Base-by-base conservation (phyloP, 176 grass and related monocot species). In the Thalia dealbata region DNA sequence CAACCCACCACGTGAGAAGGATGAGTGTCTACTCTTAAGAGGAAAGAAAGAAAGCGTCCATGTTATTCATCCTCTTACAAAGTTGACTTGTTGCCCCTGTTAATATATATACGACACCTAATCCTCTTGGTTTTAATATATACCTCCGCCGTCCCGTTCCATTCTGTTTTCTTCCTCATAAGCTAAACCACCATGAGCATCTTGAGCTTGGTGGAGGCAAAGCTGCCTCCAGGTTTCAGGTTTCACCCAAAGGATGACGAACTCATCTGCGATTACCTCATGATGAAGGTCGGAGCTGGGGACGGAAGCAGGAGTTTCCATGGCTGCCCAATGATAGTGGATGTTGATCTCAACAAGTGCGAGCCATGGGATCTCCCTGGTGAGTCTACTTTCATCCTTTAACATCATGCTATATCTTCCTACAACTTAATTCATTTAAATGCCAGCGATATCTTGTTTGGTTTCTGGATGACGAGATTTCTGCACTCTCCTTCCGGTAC, bases 191-290 rank as follows among this genome's bases (percentile, higher is more conserved):
- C 74, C 78, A 92, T 88, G 93, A 97, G 93, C 75, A 78, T 97
- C 81, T 60, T 97, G 78, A 97, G 90, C 83, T 86, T 91, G 89
- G 87, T 97, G 82, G 93, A 97, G 83, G 73, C 85, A 21, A 86
- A 90, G 66, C 80, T 97, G 74, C 89, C 93, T 6, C 89, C 93
- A 19, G 90, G 93, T 23, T 97, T 97, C 81, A 70, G 93, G 79
- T 97, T 97, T 85, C 87, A 97, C 75, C 93, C 93, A 9, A 83
- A 83, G 78, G 93, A 97, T 21, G 93, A 97, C 30, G 93, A 97
- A 71, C 83, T 97, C 78, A 77, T 97, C 83, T 97, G 93, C 69
- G 93, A 97, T 52, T 92, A 97, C 73, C 93, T 97, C 3, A 82
- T 32, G 7, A 83, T 84, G 38, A 92, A 92, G 82, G 32, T 90